Percentiles rank a stretch among this genome's conserved stretches.
Conservation (phyloP, 352 stramenopile species). For the Phytophthora europaea region DNA sequence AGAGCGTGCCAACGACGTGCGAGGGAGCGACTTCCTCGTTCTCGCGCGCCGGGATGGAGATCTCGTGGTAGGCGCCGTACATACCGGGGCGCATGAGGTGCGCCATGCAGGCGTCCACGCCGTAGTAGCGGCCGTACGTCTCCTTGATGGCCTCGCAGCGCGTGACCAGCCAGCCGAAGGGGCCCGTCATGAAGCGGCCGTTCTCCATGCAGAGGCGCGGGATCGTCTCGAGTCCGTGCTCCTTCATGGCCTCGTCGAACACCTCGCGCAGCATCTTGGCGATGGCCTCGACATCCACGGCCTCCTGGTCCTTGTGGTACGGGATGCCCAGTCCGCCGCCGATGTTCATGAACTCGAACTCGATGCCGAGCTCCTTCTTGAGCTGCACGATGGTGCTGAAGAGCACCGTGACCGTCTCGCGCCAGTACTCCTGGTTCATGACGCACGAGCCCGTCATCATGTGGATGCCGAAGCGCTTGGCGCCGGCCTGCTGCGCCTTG, state of each 20-base stretch:
- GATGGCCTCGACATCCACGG: slow-evolving; percentile 77
- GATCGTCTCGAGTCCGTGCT: slow-evolving; percentile 67
- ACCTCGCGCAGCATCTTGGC: slow-evolving; percentile 79
- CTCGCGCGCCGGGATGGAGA: slow-evolving; percentile 78
- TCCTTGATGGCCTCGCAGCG: slow-evolving; percentile 90
- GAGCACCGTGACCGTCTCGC: slow-evolving; percentile 87
- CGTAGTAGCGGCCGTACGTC: slow-evolving; percentile 89
- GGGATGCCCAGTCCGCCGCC: slow-evolving; percentile 89
- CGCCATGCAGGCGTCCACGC: slow-evolving; percentile 91
- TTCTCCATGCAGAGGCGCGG: slow-evolving; percentile 92
- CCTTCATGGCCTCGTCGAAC: slow-evolving; percentile 81
- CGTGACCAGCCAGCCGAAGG: slow-evolving; percentile 88
- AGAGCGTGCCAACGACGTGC: slow-evolving; percentile 90
- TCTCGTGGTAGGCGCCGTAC: slow-evolving; percentile 93
- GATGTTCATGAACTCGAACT: slow-evolving; percentile 95
- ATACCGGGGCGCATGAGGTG: slow-evolving; percentile 93
- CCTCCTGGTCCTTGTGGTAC: slow-evolving; percentile 80
- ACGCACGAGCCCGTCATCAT: slow-evolving; percentile 94
- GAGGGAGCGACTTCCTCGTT: slow-evolving; percentile 45
- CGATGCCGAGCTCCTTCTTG: slow-evolving; percentile 83
- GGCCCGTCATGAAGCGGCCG: slow-evolving; percentile 90
- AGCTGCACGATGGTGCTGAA: slow-evolving; percentile 87
- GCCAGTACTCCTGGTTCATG: slow-evolving; percentile 92
- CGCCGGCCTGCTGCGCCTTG: slow-evolving; percentile 78
- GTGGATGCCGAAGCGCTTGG: slow-evolving; percentile 91